These are phyloP conservation scores for Coemansia sp. DNA, from an alignment of 192 early-diverging fungal species.

Conservation along the genomic window DNA sequence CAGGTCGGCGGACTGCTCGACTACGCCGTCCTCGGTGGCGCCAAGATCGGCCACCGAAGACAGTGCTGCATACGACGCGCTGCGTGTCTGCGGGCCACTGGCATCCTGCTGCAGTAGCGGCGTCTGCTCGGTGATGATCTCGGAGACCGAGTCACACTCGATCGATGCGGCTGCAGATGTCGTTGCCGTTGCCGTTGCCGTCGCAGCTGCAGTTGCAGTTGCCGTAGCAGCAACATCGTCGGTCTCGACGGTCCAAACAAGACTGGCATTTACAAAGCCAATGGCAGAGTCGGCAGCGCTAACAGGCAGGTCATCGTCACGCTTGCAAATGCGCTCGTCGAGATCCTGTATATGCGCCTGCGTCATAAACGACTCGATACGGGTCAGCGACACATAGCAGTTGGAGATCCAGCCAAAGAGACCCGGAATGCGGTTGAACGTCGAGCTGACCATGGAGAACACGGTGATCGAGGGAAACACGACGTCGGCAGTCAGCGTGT, in stretches of 20 bases:
- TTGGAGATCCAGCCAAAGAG: slow-evolving; percentile 59
- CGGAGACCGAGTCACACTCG: background rate
- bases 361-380: slow-evolving; percentile 72
- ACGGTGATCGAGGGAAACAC: slow-evolving; percentile 72
- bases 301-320: slow-evolving; percentile 3
- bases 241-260: slow-evolving; percentile 29
- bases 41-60: no score
- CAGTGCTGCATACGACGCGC: slow-evolving; percentile 1
- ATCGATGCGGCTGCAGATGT: slow-evolving; percentile 1
- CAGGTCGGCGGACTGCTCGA: background rate
- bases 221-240: background rate
- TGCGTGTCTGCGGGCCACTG: slow-evolving; percentile 4
- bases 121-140: slow-evolving; percentile 9
- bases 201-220: background rate
- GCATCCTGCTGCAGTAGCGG: slow-evolving; percentile 14
- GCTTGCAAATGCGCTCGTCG: slow-evolving; percentile 27
- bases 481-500: slow-evolving; percentile 61
- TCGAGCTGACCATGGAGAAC: slow-evolving; percentile 66
- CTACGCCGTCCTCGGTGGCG: background rate
- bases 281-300: slow-evolving; percentile 3
- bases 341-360: slow-evolving; percentile 67
- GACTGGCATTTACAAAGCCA: slow-evolving; percentile 45
- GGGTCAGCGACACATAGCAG: slow-evolving; percentile 63
- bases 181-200: background rate
- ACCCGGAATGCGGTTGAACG: slow-evolving; percentile 62